Evolutionary conservation across 2,329 filamentous ascomycete genomes (phyloP).

Genomic region (Diaporthe citri): DNA sequence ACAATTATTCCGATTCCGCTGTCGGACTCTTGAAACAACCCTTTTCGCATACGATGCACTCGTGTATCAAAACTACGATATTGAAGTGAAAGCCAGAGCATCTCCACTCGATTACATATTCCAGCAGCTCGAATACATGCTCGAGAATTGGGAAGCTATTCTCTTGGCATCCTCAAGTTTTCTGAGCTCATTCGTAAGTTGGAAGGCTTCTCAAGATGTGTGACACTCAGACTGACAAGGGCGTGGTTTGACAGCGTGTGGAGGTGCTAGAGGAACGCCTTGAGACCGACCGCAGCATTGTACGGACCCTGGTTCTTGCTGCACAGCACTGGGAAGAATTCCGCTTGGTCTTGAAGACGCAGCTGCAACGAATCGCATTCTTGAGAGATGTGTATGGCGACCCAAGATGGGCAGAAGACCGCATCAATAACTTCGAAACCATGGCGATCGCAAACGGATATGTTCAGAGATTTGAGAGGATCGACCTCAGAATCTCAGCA

Average conservation of each 20-base stretch:
- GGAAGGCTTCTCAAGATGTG: not conserved
- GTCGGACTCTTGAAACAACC: conserved; percentile 1
- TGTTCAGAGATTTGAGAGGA: not conserved
- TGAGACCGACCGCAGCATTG: conserved; percentile 1
- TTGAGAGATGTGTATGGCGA: not conserved
- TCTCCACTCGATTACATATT: not conserved
- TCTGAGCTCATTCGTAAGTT: conserved; percentile 1
- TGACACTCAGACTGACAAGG: not conserved
- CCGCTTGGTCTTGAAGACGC: not conserved
- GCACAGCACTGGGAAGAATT: conserved; percentile 1
- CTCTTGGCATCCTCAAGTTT: not conserved
- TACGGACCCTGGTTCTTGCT: not conserved
- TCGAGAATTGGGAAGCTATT: not conserved
- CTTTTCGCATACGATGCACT: conserved; percentile 2
- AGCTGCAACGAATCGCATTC: not conserved
- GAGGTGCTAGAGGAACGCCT: not conserved
- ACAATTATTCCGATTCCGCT: conserved; percentile 4
- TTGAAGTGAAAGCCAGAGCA: not conserved
- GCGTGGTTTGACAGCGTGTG: not conserved
- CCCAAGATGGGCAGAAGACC: conserved; percentile 2
- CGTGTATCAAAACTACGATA: not conserved
- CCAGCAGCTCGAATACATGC: conserved; percentile 1
- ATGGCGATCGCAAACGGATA: not conserved
- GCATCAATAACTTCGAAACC: not conserved
- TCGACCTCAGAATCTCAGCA: not conserved